Evolutionary conservation across 2,329 filamentous ascomycete genomes (phyloP), one percentile per base, ranked within the genome.

Genomic region (Aureobasidium subglaciale): DNA sequence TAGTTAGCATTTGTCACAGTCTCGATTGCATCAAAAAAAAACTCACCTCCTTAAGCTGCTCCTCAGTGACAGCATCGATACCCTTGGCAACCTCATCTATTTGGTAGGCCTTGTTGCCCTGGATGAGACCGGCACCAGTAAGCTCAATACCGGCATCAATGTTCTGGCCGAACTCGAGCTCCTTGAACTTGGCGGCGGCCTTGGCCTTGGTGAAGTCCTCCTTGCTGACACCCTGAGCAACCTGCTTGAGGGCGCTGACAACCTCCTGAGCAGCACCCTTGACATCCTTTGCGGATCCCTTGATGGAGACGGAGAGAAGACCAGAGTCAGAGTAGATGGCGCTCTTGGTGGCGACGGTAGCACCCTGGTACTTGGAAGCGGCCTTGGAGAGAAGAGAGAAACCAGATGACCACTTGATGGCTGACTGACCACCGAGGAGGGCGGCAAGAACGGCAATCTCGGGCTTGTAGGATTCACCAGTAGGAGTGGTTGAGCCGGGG

Each of bases 321-420:
- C 93, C 92, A 62, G 93, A 89, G 68, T 99, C 93, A 15, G 92
- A 96, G 83, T 96, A 99, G 62, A 86, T 81, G 63, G 84, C 77
- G 75, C 93, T 92, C 66, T 85, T 81, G 61, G 92, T 89, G 34
- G 82, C 79, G 66, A 90, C 82, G 50, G 78, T 80, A 61, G 87
- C 82, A 62, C 84, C 83, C 34, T 85, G 78, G 66, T 83, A 77
- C 42, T 80, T 78, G 59, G 85, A 78, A 56, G 84, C 81, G 59
- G 86, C 86, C 79, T 96, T 91, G 68, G 87, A 81, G 59, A 99
- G 83, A 59, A 96, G 80, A 58, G 88, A 92, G 81, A 96, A 97
- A 65, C 93, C 93, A 60, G 89, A 77, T 52, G 89, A 86, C 92
- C 92, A 99, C 80, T 97, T 99, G 79, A 97, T 90, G 73, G 78